Evolutionary conservation across 495 filamentous ascomycete genomes (phyloP).

Genomic region (Penicillium robsamsonii): DNA sequence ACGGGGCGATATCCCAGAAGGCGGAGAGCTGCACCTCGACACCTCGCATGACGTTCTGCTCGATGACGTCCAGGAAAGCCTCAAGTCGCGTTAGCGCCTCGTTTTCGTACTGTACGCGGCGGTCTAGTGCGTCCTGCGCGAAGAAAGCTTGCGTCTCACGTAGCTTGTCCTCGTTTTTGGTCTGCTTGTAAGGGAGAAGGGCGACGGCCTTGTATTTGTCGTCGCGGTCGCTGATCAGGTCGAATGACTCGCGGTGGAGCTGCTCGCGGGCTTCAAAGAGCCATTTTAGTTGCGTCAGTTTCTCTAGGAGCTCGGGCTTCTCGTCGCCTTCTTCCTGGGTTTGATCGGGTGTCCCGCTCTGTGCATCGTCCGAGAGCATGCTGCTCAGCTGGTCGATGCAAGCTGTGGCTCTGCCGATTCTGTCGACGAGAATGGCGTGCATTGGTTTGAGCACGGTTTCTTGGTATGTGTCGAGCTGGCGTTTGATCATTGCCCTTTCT

Average conservation of each 20-base stretch:
- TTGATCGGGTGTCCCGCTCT: conserved; percentile 68
- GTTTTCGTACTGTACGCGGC: conserved; percentile 61
- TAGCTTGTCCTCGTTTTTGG: conserved; percentile 68
- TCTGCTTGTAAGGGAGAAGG: conserved; percentile 72
- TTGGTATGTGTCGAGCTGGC: conserved; percentile 76
- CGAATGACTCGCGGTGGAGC: conserved; percentile 78
- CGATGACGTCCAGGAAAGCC: conserved; percentile 76
- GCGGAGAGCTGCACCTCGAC: conserved; percentile 87
- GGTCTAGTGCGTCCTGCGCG: conserved; percentile 66
- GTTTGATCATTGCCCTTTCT: conserved; percentile 61
- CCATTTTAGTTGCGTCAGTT: conserved; percentile 94
- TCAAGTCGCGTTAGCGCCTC: conserved; percentile 68
- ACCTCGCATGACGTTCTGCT: conserved; percentile 79
- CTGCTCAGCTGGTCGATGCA: conserved; percentile 69
- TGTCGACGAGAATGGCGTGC: conserved; percentile 64
- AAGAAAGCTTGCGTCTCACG: conserved; percentile 79
- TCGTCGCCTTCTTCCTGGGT: conserved; percentile 94
- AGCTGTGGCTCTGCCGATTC: conserved; percentile 59
- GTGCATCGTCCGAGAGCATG: conserved; percentile 70
- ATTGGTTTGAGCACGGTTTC: conserved; percentile 71
- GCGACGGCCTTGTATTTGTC: conserved; percentile 81
- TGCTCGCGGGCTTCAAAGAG: conserved; percentile 90
- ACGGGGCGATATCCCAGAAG: conserved; percentile 97
- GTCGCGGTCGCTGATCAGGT: conserved; percentile 78
- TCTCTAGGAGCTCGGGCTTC: conserved; percentile 89